These are phyloP conservation scores for Physaria fendleri DNA, from an alignment of 345 rosid genomes.

Conservation along the genomic window DNA sequence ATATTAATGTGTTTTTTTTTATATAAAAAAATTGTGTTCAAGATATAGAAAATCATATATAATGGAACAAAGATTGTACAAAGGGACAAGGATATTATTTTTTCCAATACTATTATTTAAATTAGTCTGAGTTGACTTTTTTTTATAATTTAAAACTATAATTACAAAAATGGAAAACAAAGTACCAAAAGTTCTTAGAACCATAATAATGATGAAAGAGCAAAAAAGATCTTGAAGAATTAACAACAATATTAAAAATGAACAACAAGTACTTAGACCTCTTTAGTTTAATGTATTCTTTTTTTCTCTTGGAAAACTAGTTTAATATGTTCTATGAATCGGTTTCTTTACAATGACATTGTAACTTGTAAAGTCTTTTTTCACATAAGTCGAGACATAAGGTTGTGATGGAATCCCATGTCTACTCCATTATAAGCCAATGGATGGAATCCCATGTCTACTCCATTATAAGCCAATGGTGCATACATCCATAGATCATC, in stretches of 20 bases:
- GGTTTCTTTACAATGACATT: constrained; percentile 15
- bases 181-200: constrained; percentile 12
- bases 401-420: constrained; percentile 62
- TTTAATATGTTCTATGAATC: constrained; percentile 25
- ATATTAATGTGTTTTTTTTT: no score
- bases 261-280: constrained; percentile 7
- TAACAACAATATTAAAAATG: neutral
- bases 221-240: constrained; percentile 13
- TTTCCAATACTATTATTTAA: constrained; percentile 13
- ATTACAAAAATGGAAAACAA: constrained; percentile 2
- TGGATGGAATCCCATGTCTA: constrained; percentile 80
- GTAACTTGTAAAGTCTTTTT: neutral
- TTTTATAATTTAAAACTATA: constrained; percentile 2
- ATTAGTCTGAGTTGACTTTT: constrained; percentile 17
- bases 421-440: constrained; percentile 85
- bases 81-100: no score
- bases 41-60: no score
- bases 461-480: constrained; percentile 85
- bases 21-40: no score
- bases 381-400: constrained; percentile 40
- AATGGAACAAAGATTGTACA: no score
- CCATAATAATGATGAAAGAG: constrained; percentile 17
- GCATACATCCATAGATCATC: constrained; percentile 98
- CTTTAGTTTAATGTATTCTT: no score
- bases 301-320: no score